Conservation (phyloP, 2,329 filamentous ascomycete genomes). For the Diaporthe vexans region DNA sequence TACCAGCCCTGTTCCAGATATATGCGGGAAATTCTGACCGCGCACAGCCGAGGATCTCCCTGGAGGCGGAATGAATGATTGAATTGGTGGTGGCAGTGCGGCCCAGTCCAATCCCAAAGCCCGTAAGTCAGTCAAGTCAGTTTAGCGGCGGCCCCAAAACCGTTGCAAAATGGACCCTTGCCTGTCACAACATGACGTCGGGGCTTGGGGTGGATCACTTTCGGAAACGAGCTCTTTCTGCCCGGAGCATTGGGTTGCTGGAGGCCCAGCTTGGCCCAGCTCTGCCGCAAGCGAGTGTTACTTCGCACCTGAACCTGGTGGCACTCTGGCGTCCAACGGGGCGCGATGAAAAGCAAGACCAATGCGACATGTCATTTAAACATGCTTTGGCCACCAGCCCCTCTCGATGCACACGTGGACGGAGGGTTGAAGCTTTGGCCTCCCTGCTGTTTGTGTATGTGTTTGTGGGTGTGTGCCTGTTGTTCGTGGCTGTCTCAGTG, state of each 20-base stretch:
- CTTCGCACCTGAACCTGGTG: constrained; percentile 18
- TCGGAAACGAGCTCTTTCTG: constrained; percentile 25
- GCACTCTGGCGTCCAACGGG: constrained; percentile 17
- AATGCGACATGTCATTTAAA: constrained; percentile 34
- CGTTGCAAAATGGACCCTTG: constrained; percentile 21
- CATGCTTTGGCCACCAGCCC: constrained; percentile 28
- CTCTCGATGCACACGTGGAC: constrained; percentile 29
- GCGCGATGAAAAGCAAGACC: constrained; percentile 5
- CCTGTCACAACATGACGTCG: constrained; percentile 32
- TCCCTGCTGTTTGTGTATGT: neutral
- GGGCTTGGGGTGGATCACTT: constrained; percentile 20
- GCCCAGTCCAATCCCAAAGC: constrained; percentile 8
- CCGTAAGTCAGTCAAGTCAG: constrained; percentile 1
- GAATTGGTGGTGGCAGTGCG: constrained; percentile 30
- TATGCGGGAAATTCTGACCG: constrained; percentile 18
- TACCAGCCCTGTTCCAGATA: constrained; percentile 22
- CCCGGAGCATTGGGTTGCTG: constrained; percentile 23
- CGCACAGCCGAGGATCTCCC: constrained; percentile 15
- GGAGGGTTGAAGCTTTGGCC: constrained; percentile 21
- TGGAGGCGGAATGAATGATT: neutral
- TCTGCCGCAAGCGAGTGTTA: constrained; percentile 21
- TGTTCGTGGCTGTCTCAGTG: neutral
- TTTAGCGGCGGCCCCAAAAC: neutral
- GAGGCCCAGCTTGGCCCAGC: constrained; percentile 1
- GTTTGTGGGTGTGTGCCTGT: neutral